Evolutionary conservation across 2,329 filamentous ascomycete species (phyloP).

Genomic region (Hymenoscyphus salicellus): DNA sequence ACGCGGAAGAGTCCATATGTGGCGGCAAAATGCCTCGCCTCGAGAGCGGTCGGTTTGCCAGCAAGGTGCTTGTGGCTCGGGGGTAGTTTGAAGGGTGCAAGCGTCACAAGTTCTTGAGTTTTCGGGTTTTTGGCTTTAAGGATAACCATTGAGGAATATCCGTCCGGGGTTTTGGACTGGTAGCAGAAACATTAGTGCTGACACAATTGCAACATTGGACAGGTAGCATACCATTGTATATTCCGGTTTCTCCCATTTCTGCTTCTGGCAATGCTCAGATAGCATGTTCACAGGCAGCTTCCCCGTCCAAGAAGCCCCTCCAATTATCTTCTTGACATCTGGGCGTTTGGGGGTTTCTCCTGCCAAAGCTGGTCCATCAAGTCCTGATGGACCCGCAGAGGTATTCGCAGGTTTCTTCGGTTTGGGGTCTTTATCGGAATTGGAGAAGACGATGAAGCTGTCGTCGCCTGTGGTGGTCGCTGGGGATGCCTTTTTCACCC

Average conservation of each 20-base stretch:
- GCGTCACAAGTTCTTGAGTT: constrained; percentile 69
- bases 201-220: not conserved
- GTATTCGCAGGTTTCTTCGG: constrained; percentile 27
- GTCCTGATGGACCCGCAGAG: constrained; percentile 17
- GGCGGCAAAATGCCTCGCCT: constrained; percentile 90
- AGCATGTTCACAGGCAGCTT: constrained; percentile 93
- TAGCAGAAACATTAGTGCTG: not conserved
- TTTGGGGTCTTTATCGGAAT: constrained; percentile 52
- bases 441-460: constrained; percentile 56
- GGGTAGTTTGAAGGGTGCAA: constrained; percentile 82
- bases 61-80: constrained; percentile 72
- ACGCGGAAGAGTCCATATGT: constrained; percentile 89
- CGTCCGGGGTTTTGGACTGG: constrained; percentile 65
- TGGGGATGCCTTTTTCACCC: constrained; percentile 30
- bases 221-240: constrained; percentile 68
- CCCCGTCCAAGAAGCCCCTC: constrained; percentile 93
- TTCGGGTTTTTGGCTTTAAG: constrained; percentile 74
- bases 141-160: constrained; percentile 77
- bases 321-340: constrained; percentile 77
- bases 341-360: constrained; percentile 44
- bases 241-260: constrained; percentile 91
- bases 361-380: constrained; percentile 29
- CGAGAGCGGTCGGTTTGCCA: constrained; percentile 73
- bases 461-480: constrained; percentile 41
- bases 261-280: constrained; percentile 91